These are phyloP conservation scores for Dipodascus geniculatus DNA, from an alignment of 805 yeast genomes.

Conservation along the genomic window DNA sequence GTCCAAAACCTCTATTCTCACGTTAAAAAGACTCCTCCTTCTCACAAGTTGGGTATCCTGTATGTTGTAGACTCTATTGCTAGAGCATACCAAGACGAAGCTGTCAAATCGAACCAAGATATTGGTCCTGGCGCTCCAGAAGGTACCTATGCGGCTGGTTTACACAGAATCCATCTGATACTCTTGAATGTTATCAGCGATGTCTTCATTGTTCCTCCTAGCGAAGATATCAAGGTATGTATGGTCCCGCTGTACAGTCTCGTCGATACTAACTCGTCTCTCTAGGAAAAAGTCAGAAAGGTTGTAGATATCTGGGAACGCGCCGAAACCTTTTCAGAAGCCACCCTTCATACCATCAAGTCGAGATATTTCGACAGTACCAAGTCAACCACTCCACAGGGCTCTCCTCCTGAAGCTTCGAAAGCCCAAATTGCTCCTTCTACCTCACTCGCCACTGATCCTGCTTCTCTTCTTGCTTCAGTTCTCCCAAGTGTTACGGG, in stretches of 20 bases:
- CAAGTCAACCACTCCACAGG: conserved; percentile 57
- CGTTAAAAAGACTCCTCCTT: conserved; percentile 58
- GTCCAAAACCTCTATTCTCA: conserved; percentile 49
- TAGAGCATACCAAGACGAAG: conserved; percentile 70
- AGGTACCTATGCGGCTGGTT: conserved; percentile 68
- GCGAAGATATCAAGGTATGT: conserved; percentile 37
- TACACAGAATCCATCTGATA: conserved; percentile 48
- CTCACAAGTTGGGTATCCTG: conserved; percentile 83
- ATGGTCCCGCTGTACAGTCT: background rate
- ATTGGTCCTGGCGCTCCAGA: conserved; percentile 41
- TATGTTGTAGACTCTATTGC: conserved; percentile 90
- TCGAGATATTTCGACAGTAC: conserved; percentile 38
- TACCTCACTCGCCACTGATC: conserved; percentile 10
- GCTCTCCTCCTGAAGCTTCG: conserved; percentile 39
- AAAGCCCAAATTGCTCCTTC: conserved; percentile 12
- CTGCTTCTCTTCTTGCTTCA: conserved; percentile 9
- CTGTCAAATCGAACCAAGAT: conserved; percentile 41
- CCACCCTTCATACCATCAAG: conserved; percentile 43
- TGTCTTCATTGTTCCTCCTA: conserved; percentile 36
- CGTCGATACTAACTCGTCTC: conserved; percentile 6
- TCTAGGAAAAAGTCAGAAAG: conserved; percentile 59
- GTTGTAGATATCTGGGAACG: conserved; percentile 89
- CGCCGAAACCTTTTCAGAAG: conserved; percentile 60
- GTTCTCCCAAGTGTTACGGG: conserved; percentile 6
- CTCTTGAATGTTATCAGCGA: conserved; percentile 55